A percentile compares a stretch with the other conserved stretches of the same genome.
These are phyloP conservation scores for Anacardium occidentale DNA, from an alignment of 345 rosid species.

Conservation along the genomic window DNA sequence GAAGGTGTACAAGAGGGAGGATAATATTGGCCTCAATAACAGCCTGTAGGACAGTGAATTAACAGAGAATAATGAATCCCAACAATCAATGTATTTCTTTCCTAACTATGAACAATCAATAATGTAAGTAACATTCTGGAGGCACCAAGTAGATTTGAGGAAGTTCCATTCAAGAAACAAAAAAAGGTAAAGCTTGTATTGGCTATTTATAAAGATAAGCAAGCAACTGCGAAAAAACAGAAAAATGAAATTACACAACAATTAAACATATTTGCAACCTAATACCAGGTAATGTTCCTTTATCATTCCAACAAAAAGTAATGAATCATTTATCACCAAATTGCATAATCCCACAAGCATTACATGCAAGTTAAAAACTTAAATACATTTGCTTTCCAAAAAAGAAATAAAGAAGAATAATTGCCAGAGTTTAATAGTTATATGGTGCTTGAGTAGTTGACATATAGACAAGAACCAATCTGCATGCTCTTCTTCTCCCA, in stretches of 20 bases:
- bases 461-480: not conserved
- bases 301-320: not conserved
- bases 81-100: no score
- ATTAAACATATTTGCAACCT: no score
- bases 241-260: no score
- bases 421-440: not conserved
- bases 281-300: no score
- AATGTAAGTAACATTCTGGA: not conserved
- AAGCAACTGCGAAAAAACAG: no score
- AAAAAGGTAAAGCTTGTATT: no score
- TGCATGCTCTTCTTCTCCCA: not conserved
- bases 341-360: not conserved
- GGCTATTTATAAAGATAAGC: no score
- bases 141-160: not conserved
- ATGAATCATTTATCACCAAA: not conserved
- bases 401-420: not conserved
- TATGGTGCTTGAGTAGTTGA: not conserved
- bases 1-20: constrained; percentile 38
- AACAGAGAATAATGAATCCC: not conserved
- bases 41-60: constrained; percentile 24
- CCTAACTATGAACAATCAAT: no score
- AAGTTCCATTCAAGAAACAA: not conserved
- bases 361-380: not conserved
- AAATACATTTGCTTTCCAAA: not conserved
- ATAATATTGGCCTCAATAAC: constrained; percentile 40